phyloP scores from a whole-genome alignment of 257 asterid genomes.

The Solanum paucissectum region DNA sequence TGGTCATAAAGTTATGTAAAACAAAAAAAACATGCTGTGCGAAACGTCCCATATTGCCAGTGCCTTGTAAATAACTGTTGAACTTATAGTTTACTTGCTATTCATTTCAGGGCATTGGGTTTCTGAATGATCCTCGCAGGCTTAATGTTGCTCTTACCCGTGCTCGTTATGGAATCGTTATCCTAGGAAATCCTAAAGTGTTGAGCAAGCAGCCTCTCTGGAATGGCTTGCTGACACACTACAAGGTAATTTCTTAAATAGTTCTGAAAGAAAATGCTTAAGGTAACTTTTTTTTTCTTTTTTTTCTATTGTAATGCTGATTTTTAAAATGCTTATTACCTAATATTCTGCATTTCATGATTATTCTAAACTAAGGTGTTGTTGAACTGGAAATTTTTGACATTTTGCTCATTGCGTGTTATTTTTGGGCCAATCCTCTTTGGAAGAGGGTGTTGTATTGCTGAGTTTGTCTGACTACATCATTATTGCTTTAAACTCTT shows the following conservation, averaged over 20 bases:
- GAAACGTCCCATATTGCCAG: not conserved
- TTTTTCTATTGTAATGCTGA: not conserved
- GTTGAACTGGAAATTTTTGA: not conserved
- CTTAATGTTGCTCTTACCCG: slow-evolving; percentile 99
- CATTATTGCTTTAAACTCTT: not conserved
- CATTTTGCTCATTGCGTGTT: not conserved
- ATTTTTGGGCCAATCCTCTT: not conserved
- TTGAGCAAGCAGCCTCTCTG: slow-evolving; percentile 92
- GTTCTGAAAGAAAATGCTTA: not conserved
- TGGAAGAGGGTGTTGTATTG: not conserved
- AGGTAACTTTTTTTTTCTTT: not conserved
- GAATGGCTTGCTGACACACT: slow-evolving; percentile 90
- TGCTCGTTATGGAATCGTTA: slow-evolving; percentile 97
- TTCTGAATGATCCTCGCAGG: slow-evolving; percentile 96
- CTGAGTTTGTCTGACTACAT: not conserved
- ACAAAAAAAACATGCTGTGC: not conserved
- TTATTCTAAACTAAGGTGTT: not conserved
- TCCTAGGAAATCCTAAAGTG: slow-evolving; percentile 96
- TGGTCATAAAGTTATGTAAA: not conserved
- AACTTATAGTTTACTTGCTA: slow-evolving; percentile 1
- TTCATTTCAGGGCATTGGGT: slow-evolving; percentile 75
- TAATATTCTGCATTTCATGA: not conserved
- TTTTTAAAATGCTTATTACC: not conserved
- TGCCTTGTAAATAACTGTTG: not conserved
- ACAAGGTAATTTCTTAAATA: slow-evolving; percentile 50